Evolutionary conservation across 148 eudicot genomes (phyloP), one percentile per base, ranked within the genome.

Genomic region (Rhododendron mucronatum): DNA sequence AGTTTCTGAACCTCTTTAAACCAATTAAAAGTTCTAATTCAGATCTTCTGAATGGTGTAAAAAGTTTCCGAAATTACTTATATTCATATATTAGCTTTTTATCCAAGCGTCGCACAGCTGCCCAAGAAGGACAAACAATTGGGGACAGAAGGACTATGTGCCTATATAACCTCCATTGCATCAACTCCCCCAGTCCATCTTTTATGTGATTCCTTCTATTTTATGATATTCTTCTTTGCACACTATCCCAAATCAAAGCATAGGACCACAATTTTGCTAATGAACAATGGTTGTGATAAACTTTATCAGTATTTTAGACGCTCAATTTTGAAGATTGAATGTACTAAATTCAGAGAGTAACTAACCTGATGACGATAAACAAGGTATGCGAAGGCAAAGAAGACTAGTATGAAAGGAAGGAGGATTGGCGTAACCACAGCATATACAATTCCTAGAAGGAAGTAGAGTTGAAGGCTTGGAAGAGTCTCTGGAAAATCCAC

Each of bases 311-410:
- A 41, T 83, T 5, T 35, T 26, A 67, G 47, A 83, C 12, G 5
- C 37, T 15, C 84, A 45, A 26, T 63, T 61, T 50, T 50, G 9
- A 73, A 74, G 11, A 7, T 20, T 48, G 59, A 83, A 74, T 13
- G 12, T 69, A 47, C 35, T 18, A 28, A 53, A 71, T 59, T 18
- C 69, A 41, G 57, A 28, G 13, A 53, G 53, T 50, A 84, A 86
- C 84, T 20, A 89, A 95, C 98, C 98, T 96, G 98, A 86, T 97
- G 99, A 74, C 99, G 99, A 83, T 93, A 97, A 14, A 97, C 95
- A 26, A 97, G 92, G 89, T 93, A 97, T 0, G 98, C 98, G 30
- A 97, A 88, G 86, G 91, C 92, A 83, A 97, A 97, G 95, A 97
- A 97, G 84, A 95, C 91, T 65, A 97, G 80, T 78, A 97, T 93